These are phyloP conservation scores for Wickerhamomyces queroliae DNA, from an alignment of 805 yeast genomes.

Conservation along the genomic window DNA sequence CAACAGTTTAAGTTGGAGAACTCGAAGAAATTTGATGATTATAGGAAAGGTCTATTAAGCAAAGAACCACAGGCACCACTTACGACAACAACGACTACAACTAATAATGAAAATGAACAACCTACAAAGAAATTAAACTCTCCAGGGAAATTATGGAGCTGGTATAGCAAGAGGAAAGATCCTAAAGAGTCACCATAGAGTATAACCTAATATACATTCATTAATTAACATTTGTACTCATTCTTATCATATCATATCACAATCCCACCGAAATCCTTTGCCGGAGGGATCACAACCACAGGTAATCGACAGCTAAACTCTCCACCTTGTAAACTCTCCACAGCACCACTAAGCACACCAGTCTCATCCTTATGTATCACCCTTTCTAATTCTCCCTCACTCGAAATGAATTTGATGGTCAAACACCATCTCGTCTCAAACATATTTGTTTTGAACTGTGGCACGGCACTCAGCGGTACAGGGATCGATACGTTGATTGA, in stretches of 20 bases:
- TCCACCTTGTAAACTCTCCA: slow-evolving; percentile 29
- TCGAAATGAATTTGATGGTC: slow-evolving; percentile 29
- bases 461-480: slow-evolving; percentile 26
- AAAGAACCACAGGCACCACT: too few relatives aligned
- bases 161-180: slow-evolving; percentile 12
- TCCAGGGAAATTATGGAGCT: slow-evolving; percentile 14
- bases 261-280: slow-evolving; percentile 44
- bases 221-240: too few relatives aligned
- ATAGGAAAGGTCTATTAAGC: slow-evolving; percentile 7
- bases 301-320: slow-evolving; percentile 41
- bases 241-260: too few relatives aligned
- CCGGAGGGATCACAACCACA: slow-evolving; percentile 37
- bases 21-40: slow-evolving; percentile 19
- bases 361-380: slow-evolving; percentile 29
- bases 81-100: too few relatives aligned
- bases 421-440: slow-evolving; percentile 35
- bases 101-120: slow-evolving; percentile 1
- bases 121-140: slow-evolving; percentile 9
- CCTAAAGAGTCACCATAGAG: slow-evolving; percentile 3
- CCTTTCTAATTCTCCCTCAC: slow-evolving; percentile 13
- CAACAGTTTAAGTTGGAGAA: slow-evolving; percentile 27
- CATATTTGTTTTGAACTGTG: slow-evolving; percentile 34
- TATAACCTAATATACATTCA: background rate
- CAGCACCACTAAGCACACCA: slow-evolving; percentile 28
- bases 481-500: slow-evolving; percentile 22